Evolutionary conservation across 306 rosid genomes (phyloP).

Genomic region (Arachis stenosperma): DNA sequence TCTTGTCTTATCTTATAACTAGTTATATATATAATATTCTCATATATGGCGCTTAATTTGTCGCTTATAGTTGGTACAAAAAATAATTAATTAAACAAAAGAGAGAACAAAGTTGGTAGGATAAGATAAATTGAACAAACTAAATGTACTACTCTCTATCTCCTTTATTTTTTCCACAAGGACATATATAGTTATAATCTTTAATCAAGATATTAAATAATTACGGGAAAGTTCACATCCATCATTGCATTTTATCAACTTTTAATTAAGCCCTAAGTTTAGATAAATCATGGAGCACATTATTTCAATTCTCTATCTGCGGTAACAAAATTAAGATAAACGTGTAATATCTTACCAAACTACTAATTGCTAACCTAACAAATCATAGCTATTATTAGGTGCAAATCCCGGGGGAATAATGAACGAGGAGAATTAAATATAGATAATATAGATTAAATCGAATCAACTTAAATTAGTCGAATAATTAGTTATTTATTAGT

Average conservation of each 20-base stretch:
- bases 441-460: slow-evolving; percentile 7
- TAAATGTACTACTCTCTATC: slow-evolving; percentile 22
- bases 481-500: too few relatives aligned
- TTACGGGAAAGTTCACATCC: slow-evolving; percentile 25
- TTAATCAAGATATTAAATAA: slow-evolving; percentile 18
- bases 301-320: slow-evolving; percentile 20
- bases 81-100: not conserved
- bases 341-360: slow-evolving; percentile 44
- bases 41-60: slow-evolving; percentile 28
- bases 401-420: slow-evolving; percentile 22
- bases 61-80: slow-evolving; percentile 40
- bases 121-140: not conserved
- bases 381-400: slow-evolving; percentile 38
- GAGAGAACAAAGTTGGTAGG: too few relatives aligned
- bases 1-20: not conserved
- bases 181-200: slow-evolving; percentile 19
- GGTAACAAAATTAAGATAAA: slow-evolving; percentile 18
- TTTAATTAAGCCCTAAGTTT: slow-evolving; percentile 28
- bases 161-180: slow-evolving; percentile 35
- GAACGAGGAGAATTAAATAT: not conserved
- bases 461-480: too few relatives aligned
- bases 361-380: slow-evolving; percentile 48
- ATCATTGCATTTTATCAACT: slow-evolving; percentile 35
- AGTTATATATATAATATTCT: slow-evolving; percentile 4
- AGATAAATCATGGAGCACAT: slow-evolving; percentile 38